These are phyloP conservation scores for Tulasnella sp. DNA, from an alignment of 768 basidiomycete genomes.

Conservation along the genomic window DNA sequence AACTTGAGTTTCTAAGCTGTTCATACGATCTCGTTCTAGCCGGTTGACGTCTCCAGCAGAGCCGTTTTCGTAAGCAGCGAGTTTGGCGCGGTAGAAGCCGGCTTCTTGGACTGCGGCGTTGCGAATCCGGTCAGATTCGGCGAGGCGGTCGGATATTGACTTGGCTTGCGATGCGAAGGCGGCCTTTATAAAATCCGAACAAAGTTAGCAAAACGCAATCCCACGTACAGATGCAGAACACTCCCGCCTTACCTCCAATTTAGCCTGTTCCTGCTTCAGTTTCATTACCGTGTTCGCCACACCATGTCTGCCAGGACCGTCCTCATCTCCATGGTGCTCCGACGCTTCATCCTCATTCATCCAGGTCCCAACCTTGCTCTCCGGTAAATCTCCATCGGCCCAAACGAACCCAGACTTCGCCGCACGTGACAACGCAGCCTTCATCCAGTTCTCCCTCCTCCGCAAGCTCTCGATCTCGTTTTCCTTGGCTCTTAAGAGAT, in stretches of 20 bases:
- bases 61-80: slow-evolving; percentile 72
- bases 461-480: slow-evolving; percentile 67
- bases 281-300: slow-evolving; percentile 65
- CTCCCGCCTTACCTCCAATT: slow-evolving; percentile 59
- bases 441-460: slow-evolving; percentile 80
- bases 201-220: not conserved
- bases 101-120: slow-evolving; percentile 83
- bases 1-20: slow-evolving; percentile 66
- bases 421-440: slow-evolving; percentile 66
- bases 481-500: slow-evolving; percentile 63
- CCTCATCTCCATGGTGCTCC: slow-evolving; percentile 33
- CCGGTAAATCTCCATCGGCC: slow-evolving; percentile 43
- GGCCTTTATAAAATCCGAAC: slow-evolving; percentile 38
- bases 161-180: slow-evolving; percentile 67
- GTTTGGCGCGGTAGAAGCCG: slow-evolving; percentile 90
- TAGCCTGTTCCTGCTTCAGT: slow-evolving; percentile 82
- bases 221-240: slow-evolving; percentile 18
- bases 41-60: slow-evolving; percentile 56
- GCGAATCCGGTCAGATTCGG: slow-evolving; percentile 71
- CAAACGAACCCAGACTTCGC: slow-evolving; percentile 70
- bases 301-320: slow-evolving; percentile 36
- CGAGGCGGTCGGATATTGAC: slow-evolving; percentile 64
- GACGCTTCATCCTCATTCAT: slow-evolving; percentile 26
- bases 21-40: slow-evolving; percentile 68
- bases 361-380: slow-evolving; percentile 32